Evolutionary conservation across 2,329 filamentous ascomycete species (phyloP), one percentile per base, ranked within the genome.

Genomic region (Berkeleyomyces basicola): DNA sequence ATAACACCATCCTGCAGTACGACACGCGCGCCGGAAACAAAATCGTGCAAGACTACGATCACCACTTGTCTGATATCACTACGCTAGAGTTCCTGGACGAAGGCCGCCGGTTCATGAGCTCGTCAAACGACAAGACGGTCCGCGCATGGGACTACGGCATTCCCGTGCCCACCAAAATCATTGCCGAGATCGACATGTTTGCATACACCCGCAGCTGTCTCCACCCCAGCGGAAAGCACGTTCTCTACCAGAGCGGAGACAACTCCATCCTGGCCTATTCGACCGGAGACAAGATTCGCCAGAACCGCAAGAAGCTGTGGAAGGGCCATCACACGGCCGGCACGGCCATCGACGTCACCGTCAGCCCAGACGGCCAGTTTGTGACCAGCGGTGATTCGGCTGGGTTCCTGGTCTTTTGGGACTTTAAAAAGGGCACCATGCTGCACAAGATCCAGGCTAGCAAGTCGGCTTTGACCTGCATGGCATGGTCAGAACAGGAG

Each of bases 361-460:
- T 95, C 70, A 90, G 85, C 69, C 89, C 91, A 0, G 93, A 97
- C 71, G 93, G 93, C 0, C 90, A 95, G 71, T 95, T 96, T 72
- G 78, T 99, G 62, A 86, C 84, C 23, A 88, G 83, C 16, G 93
- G 93, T 66, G 93, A 99, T 73, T 88, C 84, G 60, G 90, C 83
- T 14, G 93, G 95, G 43, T 96, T 83, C 70, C 84, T 96, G 58
- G 95, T 88, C 74, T 96, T 97, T 76, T 99, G 91, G 90, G 93
- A 97, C 74, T 99, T 91, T 89, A 99, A 99, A 82, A 96, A 90
- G 46, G 95, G 92, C 73, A 97, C 96, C 76, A 92, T 99, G 90
- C 96, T 90, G 75, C 90, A 96, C 75, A 97, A 97, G 79, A 83
- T 99, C 67, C 83, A 87, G 74, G 91, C 90, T 33, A 84, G 88